Evolutionary conservation across 1,284 basidiomycete genomes (phyloP), one percentile per base, ranked within the genome.

Genomic region (Thelephora terrestris): DNA sequence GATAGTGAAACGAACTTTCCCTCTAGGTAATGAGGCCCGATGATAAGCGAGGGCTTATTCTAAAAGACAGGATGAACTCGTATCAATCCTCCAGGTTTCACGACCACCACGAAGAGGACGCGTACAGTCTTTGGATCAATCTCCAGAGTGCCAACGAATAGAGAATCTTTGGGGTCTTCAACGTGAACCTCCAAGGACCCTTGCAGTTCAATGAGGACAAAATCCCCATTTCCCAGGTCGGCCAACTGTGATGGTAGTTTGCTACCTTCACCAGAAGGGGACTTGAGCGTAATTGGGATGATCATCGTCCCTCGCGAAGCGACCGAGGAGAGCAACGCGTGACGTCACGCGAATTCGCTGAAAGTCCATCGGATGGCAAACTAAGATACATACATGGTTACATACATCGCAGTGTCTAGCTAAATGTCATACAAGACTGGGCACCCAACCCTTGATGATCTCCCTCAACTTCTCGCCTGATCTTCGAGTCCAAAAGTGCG

Each of bases 11-110:
- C 75, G 49, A 95, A 73, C 60, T 88, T 91, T 43, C 92, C 92
- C 61, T 96, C 92, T 1, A 96, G 77, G 16, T 91, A 70, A 60
- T 96, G 89, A 64, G 94, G 84, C 6, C 91, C 91, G 49, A 96
- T 85, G 52, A 76, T 69, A 4, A 96, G 71, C 0, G 82, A 89
- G 0, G 89, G 81, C 57, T 85, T 86, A 54, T 80, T 81, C 83
- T 51, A 44, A 14, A 20, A 7, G 7, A n/a, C 20, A 23, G 40
- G 46, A 20, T 43, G 17, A 34, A 14, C 40, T 36, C 42, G 12
- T 32, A 43, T 17, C 45, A 18, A 7, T 29, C 9, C 34, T 23
- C 20, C 43, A 18, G 47, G 36, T 29, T 1, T 10, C 7, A 34
- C 4, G 21, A 38, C 21, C 25, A 17, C 42, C 25, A 55, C 50